Evolutionary conservation across 1,284 basidiomycete genomes (phyloP).

Genomic region (Cutaneotrichosporon sp.): DNA sequence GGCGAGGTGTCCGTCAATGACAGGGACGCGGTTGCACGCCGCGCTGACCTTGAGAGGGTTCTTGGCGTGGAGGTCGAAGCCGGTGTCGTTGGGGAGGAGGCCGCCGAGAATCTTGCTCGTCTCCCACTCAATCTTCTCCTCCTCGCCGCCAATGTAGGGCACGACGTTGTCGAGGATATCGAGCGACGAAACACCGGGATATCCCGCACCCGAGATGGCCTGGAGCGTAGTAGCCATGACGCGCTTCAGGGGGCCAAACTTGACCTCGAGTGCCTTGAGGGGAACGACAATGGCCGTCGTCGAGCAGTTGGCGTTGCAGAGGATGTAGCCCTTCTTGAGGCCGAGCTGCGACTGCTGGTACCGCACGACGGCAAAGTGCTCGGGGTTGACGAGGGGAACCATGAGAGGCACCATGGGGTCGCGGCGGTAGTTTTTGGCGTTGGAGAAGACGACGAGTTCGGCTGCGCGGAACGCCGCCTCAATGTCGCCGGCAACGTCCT

Average conservation of each 20-base stretch:
- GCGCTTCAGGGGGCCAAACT: slow-evolving; percentile 89
- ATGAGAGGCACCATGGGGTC: slow-evolving; percentile 95
- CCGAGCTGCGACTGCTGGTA: slow-evolving; percentile 75
- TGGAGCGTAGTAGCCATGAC: slow-evolving; percentile 94
- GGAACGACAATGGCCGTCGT: slow-evolving; percentile 94
- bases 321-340: slow-evolving; percentile 85
- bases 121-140: slow-evolving; percentile 97
- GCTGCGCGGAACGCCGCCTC: slow-evolving; percentile 84
- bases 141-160: slow-evolving; percentile 88
- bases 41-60: slow-evolving; percentile 84
- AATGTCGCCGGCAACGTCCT: slow-evolving; percentile 90
- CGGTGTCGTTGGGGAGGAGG: slow-evolving; percentile 58
- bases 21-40: slow-evolving; percentile 86
- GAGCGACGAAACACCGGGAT: slow-evolving; percentile 86
- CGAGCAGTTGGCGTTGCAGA: slow-evolving; percentile 98
- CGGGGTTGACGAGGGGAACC: slow-evolving; percentile 92
- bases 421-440: slow-evolving; percentile 93
- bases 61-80: slow-evolving; percentile 81
- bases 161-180: slow-evolving; percentile 98
- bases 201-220: slow-evolving; percentile 95
- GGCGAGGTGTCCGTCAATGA: slow-evolving; percentile 87
- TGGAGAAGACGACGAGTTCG: slow-evolving; percentile 92
- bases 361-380: slow-evolving; percentile 78
- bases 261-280: slow-evolving; percentile 83
- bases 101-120: slow-evolving; percentile 94